These are phyloP conservation scores for Oryza rufipogon DNA, from an alignment of 176 grass and related monocot genomes.

Conservation along the genomic window DNA sequence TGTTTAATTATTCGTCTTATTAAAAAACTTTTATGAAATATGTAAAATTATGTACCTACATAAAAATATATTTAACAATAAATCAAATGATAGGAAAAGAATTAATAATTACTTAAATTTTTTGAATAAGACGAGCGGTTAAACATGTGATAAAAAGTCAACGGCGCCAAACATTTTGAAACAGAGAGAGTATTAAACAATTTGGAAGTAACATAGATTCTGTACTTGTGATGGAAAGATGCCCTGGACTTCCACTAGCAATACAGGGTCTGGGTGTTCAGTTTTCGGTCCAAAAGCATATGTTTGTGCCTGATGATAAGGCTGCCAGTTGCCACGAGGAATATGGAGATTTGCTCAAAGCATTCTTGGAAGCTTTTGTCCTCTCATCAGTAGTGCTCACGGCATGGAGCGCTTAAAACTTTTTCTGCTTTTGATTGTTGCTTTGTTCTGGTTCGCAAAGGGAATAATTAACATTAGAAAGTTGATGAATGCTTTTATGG, in stretches of 20 bases:
- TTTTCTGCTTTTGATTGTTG: neutral
- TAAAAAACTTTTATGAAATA: too few species aligned
- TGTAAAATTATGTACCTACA: too few species aligned
- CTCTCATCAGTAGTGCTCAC: neutral
- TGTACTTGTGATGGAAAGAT: neutral
- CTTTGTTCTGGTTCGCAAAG: neutral
- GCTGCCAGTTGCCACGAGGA: neutral
- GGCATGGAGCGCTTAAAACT: neutral
- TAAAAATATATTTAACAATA: too few species aligned
- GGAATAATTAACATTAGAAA: neutral
- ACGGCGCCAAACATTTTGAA: too few species aligned
- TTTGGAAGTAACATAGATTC: neutral
- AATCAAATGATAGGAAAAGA: too few species aligned
- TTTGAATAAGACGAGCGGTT: too few species aligned
- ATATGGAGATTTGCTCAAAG: neutral
- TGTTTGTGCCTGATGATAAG: neutral
- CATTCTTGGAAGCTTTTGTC: neutral
- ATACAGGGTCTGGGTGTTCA: neutral
- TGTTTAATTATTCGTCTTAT: too few species aligned
- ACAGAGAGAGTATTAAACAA: too few species aligned
- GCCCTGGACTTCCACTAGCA: slow-evolving; percentile 29
- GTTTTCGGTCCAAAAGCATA: slow-evolving; percentile 11
- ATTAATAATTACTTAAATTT: too few species aligned
- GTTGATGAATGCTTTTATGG: neutral
- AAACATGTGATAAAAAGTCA: too few species aligned